A percentile compares a stretch with the other conserved stretches of the same genome.
These are phyloP conservation scores for Lentinula sp. DNA, from an alignment of 768 basidiomycete genomes.

Conservation along the genomic window DNA sequence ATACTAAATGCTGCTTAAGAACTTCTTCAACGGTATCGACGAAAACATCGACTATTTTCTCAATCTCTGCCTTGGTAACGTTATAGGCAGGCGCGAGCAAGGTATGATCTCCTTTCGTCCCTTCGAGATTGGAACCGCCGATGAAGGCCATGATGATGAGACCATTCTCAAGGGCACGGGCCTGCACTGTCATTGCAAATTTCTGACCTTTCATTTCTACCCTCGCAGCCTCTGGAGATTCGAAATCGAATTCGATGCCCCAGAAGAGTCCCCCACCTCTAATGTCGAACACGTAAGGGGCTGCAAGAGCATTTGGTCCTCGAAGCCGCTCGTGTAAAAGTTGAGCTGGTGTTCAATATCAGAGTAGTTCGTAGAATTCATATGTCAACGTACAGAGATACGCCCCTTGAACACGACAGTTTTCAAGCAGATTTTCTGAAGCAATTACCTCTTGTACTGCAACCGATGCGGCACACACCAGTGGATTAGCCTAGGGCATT, in stretches of 20 bases:
- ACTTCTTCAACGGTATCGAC: conserved; percentile 65
- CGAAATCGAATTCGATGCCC: conserved; percentile 78
- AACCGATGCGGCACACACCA: conserved; percentile 73
- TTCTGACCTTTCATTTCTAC: conserved; percentile 43
- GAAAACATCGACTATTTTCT: conserved; percentile 59
- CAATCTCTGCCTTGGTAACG: conserved; percentile 61
- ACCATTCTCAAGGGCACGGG: conserved; percentile 58
- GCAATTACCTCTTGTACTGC: conserved; percentile 75
- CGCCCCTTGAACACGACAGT: conserved; percentile 52
- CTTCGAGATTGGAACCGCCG: conserved; percentile 64
- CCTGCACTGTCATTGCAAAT: conserved; percentile 70
- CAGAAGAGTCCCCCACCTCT: conserved; percentile 83
- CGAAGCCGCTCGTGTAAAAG: conserved; percentile 51
- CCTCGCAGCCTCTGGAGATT: conserved; percentile 29
- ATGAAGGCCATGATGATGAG: conserved; percentile 70
- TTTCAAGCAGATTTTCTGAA: conserved; percentile 64
- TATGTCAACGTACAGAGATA: conserved; percentile 13
- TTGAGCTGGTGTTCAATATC: conserved; percentile 21
- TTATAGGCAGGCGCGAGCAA: conserved; percentile 82
- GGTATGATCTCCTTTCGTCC: conserved; percentile 63
- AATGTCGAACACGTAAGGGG: conserved; percentile 70
- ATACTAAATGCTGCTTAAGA: conserved; percentile 30
- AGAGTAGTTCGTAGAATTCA: background rate
- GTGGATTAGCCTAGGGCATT: conserved; percentile 52
- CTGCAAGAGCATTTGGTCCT: conserved; percentile 48